Percentiles rank a stretch among this genome's conserved stretches.
These are phyloP conservation scores for Solanum habrochaites DNA, from an alignment of 257 asterid species.

Conservation along the genomic window DNA sequence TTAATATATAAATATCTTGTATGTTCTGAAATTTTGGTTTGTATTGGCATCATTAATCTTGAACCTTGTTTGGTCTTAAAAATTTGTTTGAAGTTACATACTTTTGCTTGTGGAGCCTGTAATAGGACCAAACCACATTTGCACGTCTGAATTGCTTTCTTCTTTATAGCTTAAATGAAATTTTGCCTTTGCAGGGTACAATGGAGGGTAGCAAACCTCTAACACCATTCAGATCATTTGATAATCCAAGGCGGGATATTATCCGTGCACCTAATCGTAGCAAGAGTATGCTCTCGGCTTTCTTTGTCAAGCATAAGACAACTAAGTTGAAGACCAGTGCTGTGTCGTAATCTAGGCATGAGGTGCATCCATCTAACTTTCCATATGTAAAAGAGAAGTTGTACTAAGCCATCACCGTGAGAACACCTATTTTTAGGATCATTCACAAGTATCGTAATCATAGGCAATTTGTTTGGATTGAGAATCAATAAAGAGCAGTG, in stretches of 20 bases:
- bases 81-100: neutral
- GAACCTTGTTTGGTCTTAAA: neutral
- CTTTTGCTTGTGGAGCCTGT: neutral
- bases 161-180: neutral
- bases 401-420: neutral
- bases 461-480: neutral
- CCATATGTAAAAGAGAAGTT: neutral
- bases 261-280: slow-evolving; percentile 44
- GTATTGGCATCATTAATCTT: neutral
- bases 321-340: slow-evolving; percentile 19
- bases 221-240: slow-evolving; percentile 44
- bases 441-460: neutral
- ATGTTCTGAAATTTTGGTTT: neutral
- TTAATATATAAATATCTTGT: neutral
- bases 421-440: neutral
- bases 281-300: slow-evolving; percentile 56
- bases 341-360: slow-evolving; percentile 1
- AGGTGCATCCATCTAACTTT: neutral
- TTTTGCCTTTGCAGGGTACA: slow-evolving; percentile 34
- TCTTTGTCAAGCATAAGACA: slow-evolving; percentile 66
- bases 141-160: neutral
- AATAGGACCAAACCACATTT: neutral
- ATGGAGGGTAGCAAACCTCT: slow-evolving; percentile 39
- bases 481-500: slow-evolving; percentile 1
- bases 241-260: slow-evolving; percentile 17